Evolutionary conservation across 1,284 basidiomycete species (phyloP).

Genomic region (Trametes pubescens): DNA sequence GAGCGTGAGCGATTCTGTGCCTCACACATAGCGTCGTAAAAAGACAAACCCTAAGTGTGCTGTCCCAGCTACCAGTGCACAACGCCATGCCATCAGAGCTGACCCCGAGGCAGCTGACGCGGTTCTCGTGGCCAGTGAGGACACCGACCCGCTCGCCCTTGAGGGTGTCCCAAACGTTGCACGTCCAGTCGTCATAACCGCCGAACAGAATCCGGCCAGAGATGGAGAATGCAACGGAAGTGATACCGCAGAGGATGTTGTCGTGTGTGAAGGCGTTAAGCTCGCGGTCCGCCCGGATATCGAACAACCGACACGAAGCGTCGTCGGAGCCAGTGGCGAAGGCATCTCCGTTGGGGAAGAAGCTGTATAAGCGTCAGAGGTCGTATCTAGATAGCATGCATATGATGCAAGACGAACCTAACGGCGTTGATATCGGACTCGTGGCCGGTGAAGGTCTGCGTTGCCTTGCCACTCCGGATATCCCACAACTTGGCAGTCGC

Average conservation of each 20-base stretch:
- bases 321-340: constrained; percentile 99
- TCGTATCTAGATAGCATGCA: constrained; percentile 6
- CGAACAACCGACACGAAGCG: constrained; percentile 97
- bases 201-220: constrained; percentile 98
- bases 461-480: constrained; percentile 94
- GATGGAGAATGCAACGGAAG: constrained; percentile 97
- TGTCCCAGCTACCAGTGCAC: constrained; percentile 98
- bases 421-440: constrained; percentile 99
- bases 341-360: constrained; percentile 99
- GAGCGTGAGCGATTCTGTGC: not conserved
- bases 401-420: constrained; percentile 67
- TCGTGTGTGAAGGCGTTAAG: constrained; percentile 97
- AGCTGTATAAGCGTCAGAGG: constrained; percentile 57
- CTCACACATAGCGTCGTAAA: not conserved
- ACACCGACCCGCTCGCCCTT: constrained; percentile 98
- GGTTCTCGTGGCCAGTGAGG: constrained; percentile 96
- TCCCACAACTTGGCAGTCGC: constrained; percentile 99
- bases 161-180: constrained; percentile 99
- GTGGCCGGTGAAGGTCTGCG: constrained; percentile 98
- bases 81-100: constrained; percentile 97
- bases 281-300: constrained; percentile 97
- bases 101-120: constrained; percentile 96
- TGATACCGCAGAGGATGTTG: constrained; percentile 98
- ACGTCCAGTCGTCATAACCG: constrained; percentile 99
- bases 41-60: constrained; percentile 85